Evolutionary conservation across 441 rosid genomes (phyloP), one percentile per base, ranked within the genome.

Genomic region (Aleurites moluccanus): DNA sequence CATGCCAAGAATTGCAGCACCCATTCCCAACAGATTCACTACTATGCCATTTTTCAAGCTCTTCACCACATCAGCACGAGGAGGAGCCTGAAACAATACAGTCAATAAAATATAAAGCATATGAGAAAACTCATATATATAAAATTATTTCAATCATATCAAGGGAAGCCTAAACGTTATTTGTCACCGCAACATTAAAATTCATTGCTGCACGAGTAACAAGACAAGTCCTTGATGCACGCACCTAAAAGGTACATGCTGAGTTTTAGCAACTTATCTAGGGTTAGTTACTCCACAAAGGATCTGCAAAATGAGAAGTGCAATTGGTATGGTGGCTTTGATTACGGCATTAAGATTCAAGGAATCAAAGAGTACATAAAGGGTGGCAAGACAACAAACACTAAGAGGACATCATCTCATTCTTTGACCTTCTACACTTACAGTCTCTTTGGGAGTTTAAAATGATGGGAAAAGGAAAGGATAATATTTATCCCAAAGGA

Each of bases 1-100:
- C 97, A 96, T 87, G 60, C 98, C 99, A 63, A 96, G 91, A 75
- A 96, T 77, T n/a, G 97, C 91, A 63, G 98, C 93, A 21, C 94
- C 99, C 99, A 96, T 90, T 69, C 98, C 98, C 67, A 96, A 70
- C 69, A 96, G 79, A 84, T 96, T 96, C 80, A 96, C 76, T 49
- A 80, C 69, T 38, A 96, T 91, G 75, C 98, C 96, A 49, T 88
- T 93, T 81, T 88, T 92, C 81, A 92, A 85, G 80, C 98, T 81
- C 87, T 85, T 96, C 79, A 96, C 98, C 59, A 92, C 98, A 82
- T 94, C 98, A 80, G 94, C 94, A 53, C 99, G 99, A 6, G 98
- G 92, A n/a, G 98, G 99, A 23, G 98, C 99, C 98, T 94, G 84
- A 68, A 82, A 85, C 42, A 66, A 25, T 49, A 8, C 61, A 72